A percentile compares a stretch with the other conserved stretches of the same genome.
phyloP scores from a whole-genome alignment of 2,329 filamentous ascomycete species.

The Colletotrichum sp. region DNA sequence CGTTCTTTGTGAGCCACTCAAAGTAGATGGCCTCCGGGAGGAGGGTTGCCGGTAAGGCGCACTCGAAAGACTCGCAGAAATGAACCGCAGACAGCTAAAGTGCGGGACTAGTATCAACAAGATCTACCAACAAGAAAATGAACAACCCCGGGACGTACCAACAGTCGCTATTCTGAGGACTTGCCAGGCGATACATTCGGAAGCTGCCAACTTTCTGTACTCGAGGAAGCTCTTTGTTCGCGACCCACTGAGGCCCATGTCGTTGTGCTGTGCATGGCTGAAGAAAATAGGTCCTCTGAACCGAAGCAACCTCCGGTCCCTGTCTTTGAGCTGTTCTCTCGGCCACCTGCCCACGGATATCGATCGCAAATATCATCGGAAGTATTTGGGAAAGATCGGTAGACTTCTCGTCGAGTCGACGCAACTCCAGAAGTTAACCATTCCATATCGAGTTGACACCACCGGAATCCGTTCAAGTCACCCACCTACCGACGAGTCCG shows the following conservation, averaged over 20 bases:
- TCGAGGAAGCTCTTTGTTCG: rapidly evolving
- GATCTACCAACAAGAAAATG: not conserved
- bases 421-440: not conserved
- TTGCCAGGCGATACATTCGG: not conserved
- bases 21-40: not conserved
- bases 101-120: not conserved
- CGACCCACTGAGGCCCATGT: not conserved
- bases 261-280: not conserved
- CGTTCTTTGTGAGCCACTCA: not conserved
- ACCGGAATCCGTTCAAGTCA: not conserved
- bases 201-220: not conserved
- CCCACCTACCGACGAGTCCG: not conserved
- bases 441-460: rapidly evolving
- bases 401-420: not conserved
- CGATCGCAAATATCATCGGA: rapidly evolving
- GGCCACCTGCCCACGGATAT: too few relatives aligned
- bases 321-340: not conserved
- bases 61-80: not conserved
- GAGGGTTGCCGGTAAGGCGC: not conserved
- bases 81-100: not conserved
- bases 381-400: not conserved
- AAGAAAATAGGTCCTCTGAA: not conserved
- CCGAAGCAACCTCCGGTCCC: not conserved
- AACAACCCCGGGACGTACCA: not conserved
- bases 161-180: not conserved